A percentile compares a stretch with the other conserved stretches of the same genome.
phyloP scores from a whole-genome alignment of 2,329 filamentous ascomycete species.

The Ramularia endophylla region DNA sequence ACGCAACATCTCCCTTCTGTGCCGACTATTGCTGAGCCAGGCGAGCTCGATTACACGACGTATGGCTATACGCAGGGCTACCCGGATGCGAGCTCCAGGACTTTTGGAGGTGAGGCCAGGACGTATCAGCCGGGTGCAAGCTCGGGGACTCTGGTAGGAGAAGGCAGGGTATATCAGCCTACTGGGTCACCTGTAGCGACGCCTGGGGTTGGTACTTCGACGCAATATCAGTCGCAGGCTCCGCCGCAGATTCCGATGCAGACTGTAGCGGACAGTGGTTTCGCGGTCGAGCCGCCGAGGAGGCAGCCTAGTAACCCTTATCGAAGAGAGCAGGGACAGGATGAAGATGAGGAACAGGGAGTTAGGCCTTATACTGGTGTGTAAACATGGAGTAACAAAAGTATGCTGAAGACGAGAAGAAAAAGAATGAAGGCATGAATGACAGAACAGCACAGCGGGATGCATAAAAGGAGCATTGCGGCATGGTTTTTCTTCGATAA shows the following conservation, averaged over 20 bases:
- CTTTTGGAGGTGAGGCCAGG: too few species aligned
- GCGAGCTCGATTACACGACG: not conserved
- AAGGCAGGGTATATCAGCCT: too few species aligned
- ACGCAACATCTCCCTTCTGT: conserved; percentile 13
- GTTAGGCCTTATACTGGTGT: conserved; percentile 18
- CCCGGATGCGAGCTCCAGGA: conserved; percentile 1
- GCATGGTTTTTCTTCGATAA: too few species aligned
- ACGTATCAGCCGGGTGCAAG: not conserved
- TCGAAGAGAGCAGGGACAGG: conserved; percentile 11
- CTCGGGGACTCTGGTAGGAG: too few species aligned
- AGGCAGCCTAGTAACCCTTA: not conserved
- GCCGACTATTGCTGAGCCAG: conserved; percentile 25
- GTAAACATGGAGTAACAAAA: too few species aligned
- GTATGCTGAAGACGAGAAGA: not conserved
- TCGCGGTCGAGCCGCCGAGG: conserved; percentile 1
- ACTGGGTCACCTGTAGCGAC: not conserved
- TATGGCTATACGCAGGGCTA: not conserved
- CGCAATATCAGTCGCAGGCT: conserved; percentile 10
- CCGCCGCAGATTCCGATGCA: conserved; percentile 11
- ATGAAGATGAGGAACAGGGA: conserved; percentile 16
- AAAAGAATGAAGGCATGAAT: too few species aligned
- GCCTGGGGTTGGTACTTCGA: not conserved
- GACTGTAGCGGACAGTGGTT: conserved; percentile 1
- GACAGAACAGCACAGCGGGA: too few species aligned
- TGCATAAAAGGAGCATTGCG: too few species aligned